Base-by-base conservation (phyloP, 1,139 yeast species). In the Yamadazyma dendronema region DNA sequence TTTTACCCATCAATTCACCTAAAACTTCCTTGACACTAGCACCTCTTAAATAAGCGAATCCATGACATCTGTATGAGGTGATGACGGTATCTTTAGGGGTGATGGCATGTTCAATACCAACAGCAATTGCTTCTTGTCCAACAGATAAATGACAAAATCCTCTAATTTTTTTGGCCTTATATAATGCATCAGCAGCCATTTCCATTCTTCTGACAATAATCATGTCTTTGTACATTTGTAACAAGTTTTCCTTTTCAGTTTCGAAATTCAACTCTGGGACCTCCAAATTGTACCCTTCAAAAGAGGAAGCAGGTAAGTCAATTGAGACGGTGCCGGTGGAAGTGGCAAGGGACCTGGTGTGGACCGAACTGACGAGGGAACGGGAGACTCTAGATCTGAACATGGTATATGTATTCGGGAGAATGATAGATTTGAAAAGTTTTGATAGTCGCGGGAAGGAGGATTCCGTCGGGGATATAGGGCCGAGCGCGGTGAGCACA, bases 111-210 rank as follows among this genome's bases (percentile, higher is more conserved):
- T 92, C 98, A 55, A 92, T 88, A 64, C 98, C 98, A 47, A 90
- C 97, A 44, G 98, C 96, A 66, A 92, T 79, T 46, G 98, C 98
- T 73, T 92, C 98, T 72, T 92, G 98, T 58, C 98, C 98, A 47
- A 87, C 90, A n/a, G 96, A 87, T 72, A 94, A 79, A 69, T 92
- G 98, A 71, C 98, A 89, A 82, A 92, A 92, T 52, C 98, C 98
- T 72, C 97, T 81, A 59, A 92, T 90, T 73, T 92, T 89, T 77
- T 92, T 92, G 59, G 97, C 96, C 75, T 92, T 92, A 77, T 92
- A 92, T 50, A 94, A 74, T 26, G 97, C 97, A 61, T 92, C 98
- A 41, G 97, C 81, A 27, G 97, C 96, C 96, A 92, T 90, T 72
- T 92, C 98, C 92, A 92, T 82, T 70, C 98, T 86, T 76, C 98